A percentile compares a stretch with the other conserved stretches of the same genome.
phyloP scores from a whole-genome alignment of 192 early-diverging fungal genomes.

The Coemansia sp. region DNA sequence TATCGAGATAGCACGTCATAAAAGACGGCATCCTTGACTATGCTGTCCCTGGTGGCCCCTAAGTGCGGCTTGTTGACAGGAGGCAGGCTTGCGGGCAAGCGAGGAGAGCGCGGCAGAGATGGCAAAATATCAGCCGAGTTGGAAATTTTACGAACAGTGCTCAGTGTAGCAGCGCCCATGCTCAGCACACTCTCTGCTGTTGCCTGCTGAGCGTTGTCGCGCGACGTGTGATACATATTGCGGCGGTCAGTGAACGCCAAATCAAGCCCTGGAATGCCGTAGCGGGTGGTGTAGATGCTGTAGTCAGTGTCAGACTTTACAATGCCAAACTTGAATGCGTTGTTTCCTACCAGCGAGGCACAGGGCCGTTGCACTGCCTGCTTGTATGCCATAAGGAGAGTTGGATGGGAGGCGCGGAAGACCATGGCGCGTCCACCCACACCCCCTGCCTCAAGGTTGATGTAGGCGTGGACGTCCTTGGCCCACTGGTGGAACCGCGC shows the following conservation, averaged over 20 bases:
- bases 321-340: slow-evolving; percentile 58
- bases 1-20: slow-evolving; percentile 38
- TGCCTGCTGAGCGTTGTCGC: slow-evolving; percentile 56
- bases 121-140: slow-evolving; percentile 27
- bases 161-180: slow-evolving; percentile 62
- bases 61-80: neutral
- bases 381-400: slow-evolving; percentile 36
- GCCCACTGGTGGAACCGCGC: slow-evolving; percentile 64
- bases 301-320: slow-evolving; percentile 68
- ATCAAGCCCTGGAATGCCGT: slow-evolving; percentile 64
- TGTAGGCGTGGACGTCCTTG: slow-evolving; percentile 59
- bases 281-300: slow-evolving; percentile 55
- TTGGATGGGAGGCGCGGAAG: slow-evolving; percentile 58
- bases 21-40: slow-evolving; percentile 33
- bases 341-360: slow-evolving; percentile 64
- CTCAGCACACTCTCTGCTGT: slow-evolving; percentile 57
- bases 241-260: slow-evolving; percentile 64
- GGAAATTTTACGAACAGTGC: slow-evolving; percentile 53
- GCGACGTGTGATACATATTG: slow-evolving; percentile 62
- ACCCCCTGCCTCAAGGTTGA: slow-evolving; percentile 71
- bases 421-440: slow-evolving; percentile 66
- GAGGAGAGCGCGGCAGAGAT: slow-evolving; percentile 26
- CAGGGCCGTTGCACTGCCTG: slow-evolving; percentile 48
- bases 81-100: slow-evolving; percentile 20
- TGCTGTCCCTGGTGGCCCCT: neutral